phyloP scores from a whole-genome alignment of 140 eudicot genomes.

The Senecio squalidus region DNA sequence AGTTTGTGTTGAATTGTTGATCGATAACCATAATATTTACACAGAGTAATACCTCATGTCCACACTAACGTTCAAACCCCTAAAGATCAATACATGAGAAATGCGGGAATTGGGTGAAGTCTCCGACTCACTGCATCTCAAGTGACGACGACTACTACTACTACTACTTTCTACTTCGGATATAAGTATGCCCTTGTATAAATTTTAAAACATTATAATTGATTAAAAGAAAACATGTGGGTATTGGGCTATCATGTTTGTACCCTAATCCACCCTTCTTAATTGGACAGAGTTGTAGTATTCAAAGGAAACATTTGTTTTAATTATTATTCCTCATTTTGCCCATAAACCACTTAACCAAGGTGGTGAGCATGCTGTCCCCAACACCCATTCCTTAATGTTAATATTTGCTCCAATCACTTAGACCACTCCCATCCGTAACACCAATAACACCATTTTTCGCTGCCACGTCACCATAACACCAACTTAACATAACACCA shows the following conservation, averaged over 20 bases:
- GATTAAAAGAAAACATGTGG: constrained; percentile 28
- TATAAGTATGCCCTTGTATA: background rate
- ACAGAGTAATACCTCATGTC: no score
- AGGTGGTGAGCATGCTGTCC: constrained; percentile 47
- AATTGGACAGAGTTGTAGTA: constrained; percentile 35
- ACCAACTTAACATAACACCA: no score
- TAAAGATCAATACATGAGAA: no score
- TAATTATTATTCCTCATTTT: constrained; percentile 28
- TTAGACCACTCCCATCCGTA: no score
- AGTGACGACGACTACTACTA: no score
- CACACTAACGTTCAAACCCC: no score
- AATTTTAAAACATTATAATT: background rate
- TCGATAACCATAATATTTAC: no score
- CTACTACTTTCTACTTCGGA: background rate
- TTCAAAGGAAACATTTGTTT: constrained; percentile 50
- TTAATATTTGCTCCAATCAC: constrained; percentile 3
- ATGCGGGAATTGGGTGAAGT: no score
- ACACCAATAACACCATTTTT: no score
- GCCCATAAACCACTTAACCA: constrained; percentile 32
- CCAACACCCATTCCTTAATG: constrained; percentile 35
- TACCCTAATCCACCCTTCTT: constrained; percentile 29
- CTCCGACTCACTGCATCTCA: no score
- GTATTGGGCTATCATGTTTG: constrained; percentile 41
- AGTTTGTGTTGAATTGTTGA: no score
- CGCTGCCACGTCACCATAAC: no score